Percentiles rank a stretch among this genome's conserved stretches.
Evolutionary conservation across 2,329 filamentous ascomycete species (phyloP).

Genomic region (Dactylellina sp.): DNA sequence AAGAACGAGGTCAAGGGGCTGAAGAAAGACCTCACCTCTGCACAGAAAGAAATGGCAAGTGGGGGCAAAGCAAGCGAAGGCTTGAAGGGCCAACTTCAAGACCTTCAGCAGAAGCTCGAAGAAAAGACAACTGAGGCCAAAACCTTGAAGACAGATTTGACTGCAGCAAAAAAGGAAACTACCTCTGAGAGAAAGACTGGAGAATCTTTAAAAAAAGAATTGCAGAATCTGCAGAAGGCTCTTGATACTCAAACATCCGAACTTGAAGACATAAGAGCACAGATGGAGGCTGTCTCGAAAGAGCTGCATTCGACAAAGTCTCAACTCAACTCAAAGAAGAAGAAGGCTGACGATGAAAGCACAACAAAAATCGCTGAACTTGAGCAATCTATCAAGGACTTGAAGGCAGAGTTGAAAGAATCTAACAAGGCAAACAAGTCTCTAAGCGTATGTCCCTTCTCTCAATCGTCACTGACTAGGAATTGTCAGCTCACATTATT

Average conservation of each 20-base stretch:
- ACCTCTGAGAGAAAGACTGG: slow-evolving; percentile 39
- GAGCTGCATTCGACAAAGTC: slow-evolving; percentile 47
- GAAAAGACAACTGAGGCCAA: slow-evolving; percentile 43
- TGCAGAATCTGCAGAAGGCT: slow-evolving; percentile 29
- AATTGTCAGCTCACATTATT: slow-evolving; percentile 11
- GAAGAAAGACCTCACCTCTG: slow-evolving; percentile 50
- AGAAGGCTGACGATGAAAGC: slow-evolving; percentile 62
- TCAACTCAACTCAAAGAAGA: slow-evolving; percentile 45
- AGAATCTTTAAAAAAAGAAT: slow-evolving; percentile 45
- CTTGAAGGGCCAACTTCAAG: slow-evolving; percentile 35
- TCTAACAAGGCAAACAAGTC: slow-evolving; percentile 61
- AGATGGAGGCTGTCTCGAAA: slow-evolving; percentile 45
- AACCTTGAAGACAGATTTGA: slow-evolving; percentile 48
- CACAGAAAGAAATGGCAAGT: slow-evolving; percentile 40
- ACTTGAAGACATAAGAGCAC: slow-evolving; percentile 35
- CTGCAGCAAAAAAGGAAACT: slow-evolving; percentile 47
- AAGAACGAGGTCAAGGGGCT: slow-evolving; percentile 52
- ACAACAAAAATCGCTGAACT: slow-evolving; percentile 47
- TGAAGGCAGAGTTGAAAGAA: slow-evolving; percentile 64
- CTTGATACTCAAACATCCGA: slow-evolving; percentile 39
- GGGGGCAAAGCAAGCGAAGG: slow-evolving; percentile 47
- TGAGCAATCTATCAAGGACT: slow-evolving; percentile 61
- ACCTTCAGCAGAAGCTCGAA: slow-evolving; percentile 45
- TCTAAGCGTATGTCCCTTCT: slow-evolving; percentile 28
- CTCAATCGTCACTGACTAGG: not conserved